Evolutionary conservation across 345 rosid species (phyloP).

Genomic region (Gossypium mustelinum): DNA sequence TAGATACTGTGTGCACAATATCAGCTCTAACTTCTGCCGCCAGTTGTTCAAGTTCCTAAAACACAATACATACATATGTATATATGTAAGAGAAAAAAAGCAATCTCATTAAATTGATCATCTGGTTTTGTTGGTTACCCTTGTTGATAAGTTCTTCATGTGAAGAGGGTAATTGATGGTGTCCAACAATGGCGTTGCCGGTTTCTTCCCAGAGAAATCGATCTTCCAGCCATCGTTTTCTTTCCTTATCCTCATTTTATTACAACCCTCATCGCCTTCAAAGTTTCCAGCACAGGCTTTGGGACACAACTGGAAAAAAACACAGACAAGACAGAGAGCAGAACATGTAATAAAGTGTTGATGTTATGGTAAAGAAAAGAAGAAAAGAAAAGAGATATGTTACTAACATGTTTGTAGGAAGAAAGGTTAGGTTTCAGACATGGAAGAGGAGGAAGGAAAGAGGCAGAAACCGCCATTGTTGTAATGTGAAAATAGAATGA

Average conservation of each 20-base stretch:
- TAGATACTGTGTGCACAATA: conserved; percentile 45
- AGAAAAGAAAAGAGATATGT: too few species aligned
- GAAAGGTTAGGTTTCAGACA: conserved; percentile 15
- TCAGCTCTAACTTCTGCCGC: conserved; percentile 66
- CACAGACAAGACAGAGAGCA: conserved; percentile 3
- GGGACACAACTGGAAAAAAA: conserved; percentile 31
- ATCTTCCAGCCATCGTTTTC: conserved; percentile 42
- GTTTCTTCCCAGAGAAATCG: conserved; percentile 47
- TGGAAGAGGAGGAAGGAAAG: conserved; percentile 21
- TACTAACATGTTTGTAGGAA: conserved; percentile 30
- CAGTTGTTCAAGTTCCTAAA: conserved; percentile 62
- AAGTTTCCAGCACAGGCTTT: conserved; percentile 35
- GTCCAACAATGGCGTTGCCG: conserved; percentile 66
- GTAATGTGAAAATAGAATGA: neutral
- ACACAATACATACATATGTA: neutral
- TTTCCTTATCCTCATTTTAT: conserved; percentile 26
- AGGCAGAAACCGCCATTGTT: conserved; percentile 37
- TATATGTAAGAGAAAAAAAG: neutral
- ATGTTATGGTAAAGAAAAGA: neutral
- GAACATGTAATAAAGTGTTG: neutral
- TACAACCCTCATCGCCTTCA: conserved; percentile 36
- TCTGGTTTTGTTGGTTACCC: conserved; percentile 32
- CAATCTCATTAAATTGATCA: neutral
- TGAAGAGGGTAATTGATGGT: conserved; percentile 66
- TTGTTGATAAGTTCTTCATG: conserved; percentile 60